Evolutionary conservation across 169 alveolate genomes (phyloP), one percentile per base, ranked within the genome.

Genomic region (Plasmodium berghei): DNA sequence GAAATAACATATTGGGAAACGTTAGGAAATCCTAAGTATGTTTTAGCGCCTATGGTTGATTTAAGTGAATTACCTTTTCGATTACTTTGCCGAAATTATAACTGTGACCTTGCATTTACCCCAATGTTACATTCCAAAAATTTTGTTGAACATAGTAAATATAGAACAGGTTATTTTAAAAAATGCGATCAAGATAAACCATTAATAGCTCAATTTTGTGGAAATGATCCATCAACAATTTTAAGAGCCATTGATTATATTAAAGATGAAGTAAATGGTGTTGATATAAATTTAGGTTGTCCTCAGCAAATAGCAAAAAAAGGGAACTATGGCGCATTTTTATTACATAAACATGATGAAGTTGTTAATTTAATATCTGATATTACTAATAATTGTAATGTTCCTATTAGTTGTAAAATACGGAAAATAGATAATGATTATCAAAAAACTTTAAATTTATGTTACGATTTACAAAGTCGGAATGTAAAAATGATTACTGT

Each of bases 301-400:
- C 99, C 99, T n/a, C 98, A 97, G 92, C 97, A 96, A 56, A 97
- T 97, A 16, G 99, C 99, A 40, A 96, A 90, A 89, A 94, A 93
- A 85, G 99, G 99, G 8, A 95, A 95, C 72, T 97, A 97, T 92
- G 99, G 99, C 1, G 93, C 99, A 9, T 97, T 94, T 93, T 94
- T 97, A 77, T 92, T 97, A 20, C 97, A 96, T 54, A 95, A 96
- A 71, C 97, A 97, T 10, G 97, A 96, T 26, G 89, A 89, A 34
- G 93, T 93, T 18, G 85, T 95, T 20, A 85, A 88, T 22, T 92
- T 97, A 49, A 96, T 97, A 5, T 92, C 95, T 42, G 90, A 83
- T 49, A 66, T 97, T 46, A 94, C 96, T 10, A 88, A 94, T 62
- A 90, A 91, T 58, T 86, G 96, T 26, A 92, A 87, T 66, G 89